Evolutionary conservation across 2,329 filamentous ascomycete genomes (phyloP).

Genomic region (Xylariales sp.): DNA sequence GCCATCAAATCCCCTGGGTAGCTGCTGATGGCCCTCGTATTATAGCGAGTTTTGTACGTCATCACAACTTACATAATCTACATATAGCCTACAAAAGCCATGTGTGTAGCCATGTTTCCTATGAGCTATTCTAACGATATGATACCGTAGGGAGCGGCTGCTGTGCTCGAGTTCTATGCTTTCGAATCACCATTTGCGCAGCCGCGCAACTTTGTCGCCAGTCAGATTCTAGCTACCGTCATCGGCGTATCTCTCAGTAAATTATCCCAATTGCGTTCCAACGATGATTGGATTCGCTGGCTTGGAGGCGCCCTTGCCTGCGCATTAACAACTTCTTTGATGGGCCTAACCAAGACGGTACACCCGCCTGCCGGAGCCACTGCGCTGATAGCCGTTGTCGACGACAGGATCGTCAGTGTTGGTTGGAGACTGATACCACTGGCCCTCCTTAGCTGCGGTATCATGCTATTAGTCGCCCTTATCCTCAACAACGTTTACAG

Average conservation of each 20-base stretch:
- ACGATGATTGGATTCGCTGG: slow-evolving; percentile 67
- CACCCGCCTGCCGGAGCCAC: slow-evolving; percentile 82
- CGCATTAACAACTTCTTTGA: slow-evolving; percentile 70
- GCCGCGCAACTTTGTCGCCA: slow-evolving; percentile 75
- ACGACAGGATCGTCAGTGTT: slow-evolving; percentile 62
- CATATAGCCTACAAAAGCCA: background rate
- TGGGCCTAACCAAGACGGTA: slow-evolving; percentile 77
- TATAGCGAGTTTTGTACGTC: slow-evolving; percentile 76
- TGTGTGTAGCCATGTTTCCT: background rate
- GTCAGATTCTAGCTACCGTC: slow-evolving; percentile 72
- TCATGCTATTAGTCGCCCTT: slow-evolving; percentile 73
- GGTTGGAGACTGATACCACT: slow-evolving; percentile 78
- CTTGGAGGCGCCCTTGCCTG: slow-evolving; percentile 74
- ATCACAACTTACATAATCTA: background rate
- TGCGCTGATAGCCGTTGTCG: slow-evolving; percentile 74
- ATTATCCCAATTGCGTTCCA: slow-evolving; percentile 66
- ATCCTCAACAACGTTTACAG: slow-evolving; percentile 77
- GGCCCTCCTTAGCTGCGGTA: slow-evolving; percentile 66
- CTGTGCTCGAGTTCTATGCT: slow-evolving; percentile 79
- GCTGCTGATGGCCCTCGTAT: slow-evolving; percentile 66
- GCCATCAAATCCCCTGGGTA: slow-evolving; percentile 65
- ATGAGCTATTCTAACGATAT: slow-evolving; percentile 21
- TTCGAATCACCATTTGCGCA: slow-evolving; percentile 79
- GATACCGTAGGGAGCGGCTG: slow-evolving; percentile 71
- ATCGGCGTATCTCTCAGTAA: slow-evolving; percentile 73